Percentiles rank a stretch among this genome's conserved stretches.
Conservation (phyloP, 805 yeast species). For the Yarrowia sp. region DNA sequence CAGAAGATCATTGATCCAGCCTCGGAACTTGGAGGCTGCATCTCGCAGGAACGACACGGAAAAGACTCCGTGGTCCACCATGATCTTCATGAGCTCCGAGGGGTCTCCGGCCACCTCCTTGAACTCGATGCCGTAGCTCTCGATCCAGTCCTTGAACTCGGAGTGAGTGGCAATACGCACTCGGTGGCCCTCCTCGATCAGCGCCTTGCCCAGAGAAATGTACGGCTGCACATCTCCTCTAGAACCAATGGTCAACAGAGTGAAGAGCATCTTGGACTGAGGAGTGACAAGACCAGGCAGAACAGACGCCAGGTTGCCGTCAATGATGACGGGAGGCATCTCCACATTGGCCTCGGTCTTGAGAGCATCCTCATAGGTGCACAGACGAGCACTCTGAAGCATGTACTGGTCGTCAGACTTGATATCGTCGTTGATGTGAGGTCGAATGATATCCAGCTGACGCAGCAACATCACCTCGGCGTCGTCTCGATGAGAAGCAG, state of each 20-base stretch:
- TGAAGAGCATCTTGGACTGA: slow-evolving; percentile 46
- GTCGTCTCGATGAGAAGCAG: slow-evolving; percentile 54
- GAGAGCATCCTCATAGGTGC: slow-evolving; percentile 64
- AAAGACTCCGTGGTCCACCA: slow-evolving; percentile 88
- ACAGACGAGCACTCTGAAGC: slow-evolving; percentile 56
- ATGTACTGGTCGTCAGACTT: slow-evolving; percentile 26
- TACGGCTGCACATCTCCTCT: slow-evolving; percentile 98
- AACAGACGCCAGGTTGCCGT: slow-evolving; percentile 3
- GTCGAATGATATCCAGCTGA: slow-evolving; percentile 44
- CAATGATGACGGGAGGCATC: slow-evolving; percentile 28
- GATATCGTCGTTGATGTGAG: slow-evolving; percentile 6
- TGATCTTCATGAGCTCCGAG: slow-evolving; percentile 81
- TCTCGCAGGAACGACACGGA: slow-evolving; percentile 79
- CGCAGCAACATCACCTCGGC: slow-evolving; percentile 52
- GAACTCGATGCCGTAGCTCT: slow-evolving; percentile 62
- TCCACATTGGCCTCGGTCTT: slow-evolving; percentile 27
- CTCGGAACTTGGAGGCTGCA: slow-evolving; percentile 72
- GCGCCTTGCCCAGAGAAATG: slow-evolving; percentile 79
- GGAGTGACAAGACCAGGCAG: slow-evolving; percentile 1
- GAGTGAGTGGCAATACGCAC: slow-evolving; percentile 82
- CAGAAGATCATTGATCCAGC: slow-evolving; percentile 78
- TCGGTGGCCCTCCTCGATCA: slow-evolving; percentile 73
- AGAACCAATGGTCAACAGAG: slow-evolving; percentile 84
- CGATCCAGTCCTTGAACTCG: slow-evolving; percentile 78
- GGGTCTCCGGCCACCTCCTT: slow-evolving; percentile 87